phyloP scores from a whole-genome alignment of 176 grass and related monocot genomes.

The Pharus latifolius region DNA sequence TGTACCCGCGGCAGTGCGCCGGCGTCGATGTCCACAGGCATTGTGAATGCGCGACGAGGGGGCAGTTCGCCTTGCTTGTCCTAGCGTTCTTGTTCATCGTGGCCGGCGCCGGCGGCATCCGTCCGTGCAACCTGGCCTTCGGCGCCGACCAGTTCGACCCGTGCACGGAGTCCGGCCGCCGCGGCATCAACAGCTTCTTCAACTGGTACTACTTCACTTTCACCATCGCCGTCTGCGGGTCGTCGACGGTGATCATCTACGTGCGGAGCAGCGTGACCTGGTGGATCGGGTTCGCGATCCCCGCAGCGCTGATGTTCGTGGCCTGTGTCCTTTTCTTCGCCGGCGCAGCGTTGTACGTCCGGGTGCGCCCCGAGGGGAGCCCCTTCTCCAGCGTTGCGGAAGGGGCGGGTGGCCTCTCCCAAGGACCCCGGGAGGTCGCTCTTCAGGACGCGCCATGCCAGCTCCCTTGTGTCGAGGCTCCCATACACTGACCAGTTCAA shows the following conservation, averaged over 20 bases:
- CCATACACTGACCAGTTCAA: constrained; percentile 62
- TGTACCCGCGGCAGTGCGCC: constrained; percentile 32
- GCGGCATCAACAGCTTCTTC: constrained; percentile 80
- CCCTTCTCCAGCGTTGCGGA: constrained; percentile 35
- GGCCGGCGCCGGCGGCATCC: constrained; percentile 60
- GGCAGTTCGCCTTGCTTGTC: constrained; percentile 30
- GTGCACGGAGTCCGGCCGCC: constrained; percentile 33
- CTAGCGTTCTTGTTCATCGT: constrained; percentile 42
- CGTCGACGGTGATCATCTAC: constrained; percentile 67
- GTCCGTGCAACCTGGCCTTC: constrained; percentile 72
- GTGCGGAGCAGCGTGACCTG: constrained; percentile 69
- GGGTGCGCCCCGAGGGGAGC: constrained; percentile 46
- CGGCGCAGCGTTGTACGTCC: constrained; percentile 45
- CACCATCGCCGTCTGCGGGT: constrained; percentile 47
- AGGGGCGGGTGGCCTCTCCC: background rate
- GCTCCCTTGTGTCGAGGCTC: constrained; percentile 38
- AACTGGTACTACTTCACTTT: constrained; percentile 93
- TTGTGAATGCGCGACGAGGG: constrained; percentile 22
- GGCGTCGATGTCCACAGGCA: background rate
- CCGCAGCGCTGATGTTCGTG: constrained; percentile 44
- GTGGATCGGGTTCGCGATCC: constrained; percentile 53
- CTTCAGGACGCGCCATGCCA: constrained; percentile 37
- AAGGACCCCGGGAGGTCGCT: constrained; percentile 14
- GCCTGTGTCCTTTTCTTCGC: constrained; percentile 57
- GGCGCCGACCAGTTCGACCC: constrained; percentile 82